Evolutionary conservation across 768 basidiomycete species (phyloP).

Genomic region (Boletus vermiculosoides): DNA sequence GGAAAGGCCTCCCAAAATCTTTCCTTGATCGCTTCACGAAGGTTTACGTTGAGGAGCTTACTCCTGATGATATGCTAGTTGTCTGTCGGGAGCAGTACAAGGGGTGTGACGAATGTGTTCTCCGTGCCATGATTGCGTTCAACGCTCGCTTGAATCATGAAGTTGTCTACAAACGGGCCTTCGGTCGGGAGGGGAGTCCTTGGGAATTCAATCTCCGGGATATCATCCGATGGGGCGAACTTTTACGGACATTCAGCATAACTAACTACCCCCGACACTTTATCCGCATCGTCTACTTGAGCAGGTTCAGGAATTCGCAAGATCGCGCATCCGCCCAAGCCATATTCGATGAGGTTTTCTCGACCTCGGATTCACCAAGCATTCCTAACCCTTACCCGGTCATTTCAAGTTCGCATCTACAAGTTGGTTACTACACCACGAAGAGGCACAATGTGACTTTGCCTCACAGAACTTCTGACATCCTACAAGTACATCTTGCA

Average conservation of each 20-base stretch:
- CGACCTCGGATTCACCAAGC: slow-evolving; percentile 32
- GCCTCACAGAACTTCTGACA: slow-evolving; percentile 42
- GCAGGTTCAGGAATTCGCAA: slow-evolving; percentile 74
- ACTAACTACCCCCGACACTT: slow-evolving; percentile 56
- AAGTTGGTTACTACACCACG: slow-evolving; percentile 62
- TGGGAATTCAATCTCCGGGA: slow-evolving; percentile 99
- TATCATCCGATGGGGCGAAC: slow-evolving; percentile 81
- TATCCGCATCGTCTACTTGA: slow-evolving; percentile 73
- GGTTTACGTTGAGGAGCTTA: slow-evolving; percentile 88
- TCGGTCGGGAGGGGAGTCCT: slow-evolving; percentile 80
- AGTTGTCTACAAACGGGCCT: slow-evolving; percentile 58
- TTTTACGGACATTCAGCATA: slow-evolving; percentile 38
- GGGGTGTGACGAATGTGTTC: slow-evolving; percentile 46
- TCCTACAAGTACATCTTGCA: slow-evolving; percentile 62
- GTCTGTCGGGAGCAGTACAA: slow-evolving; percentile 79
- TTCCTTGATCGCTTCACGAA: slow-evolving; percentile 99
- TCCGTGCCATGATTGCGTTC: slow-evolving; percentile 80
- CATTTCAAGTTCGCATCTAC: slow-evolving; percentile 47
- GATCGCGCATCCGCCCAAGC: slow-evolving; percentile 57
- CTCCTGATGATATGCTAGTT: slow-evolving; percentile 68
- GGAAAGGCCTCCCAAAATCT: slow-evolving; percentile 96
- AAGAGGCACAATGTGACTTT: slow-evolving; percentile 34
- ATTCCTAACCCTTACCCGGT: slow-evolving; percentile 38
- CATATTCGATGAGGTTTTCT: slow-evolving; percentile 57
- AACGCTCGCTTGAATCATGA: slow-evolving; percentile 70